phyloP scores from a whole-genome alignment of 768 basidiomycete species.

The Gyrodon lividus region DNA sequence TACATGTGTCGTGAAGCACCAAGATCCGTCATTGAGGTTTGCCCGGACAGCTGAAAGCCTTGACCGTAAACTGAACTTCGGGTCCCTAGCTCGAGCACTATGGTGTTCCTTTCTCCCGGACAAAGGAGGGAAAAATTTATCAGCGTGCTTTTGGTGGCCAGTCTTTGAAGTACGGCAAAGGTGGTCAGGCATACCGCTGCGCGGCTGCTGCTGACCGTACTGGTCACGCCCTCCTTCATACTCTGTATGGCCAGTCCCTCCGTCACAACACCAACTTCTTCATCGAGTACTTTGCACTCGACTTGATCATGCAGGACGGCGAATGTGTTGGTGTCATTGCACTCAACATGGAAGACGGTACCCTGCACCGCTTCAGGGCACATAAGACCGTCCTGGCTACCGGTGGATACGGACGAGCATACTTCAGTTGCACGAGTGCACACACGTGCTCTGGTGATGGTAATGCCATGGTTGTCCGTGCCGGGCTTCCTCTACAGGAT shows the following conservation, averaged over 20 bases:
- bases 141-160: constrained; percentile 99
- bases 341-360: constrained; percentile 99
- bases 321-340: constrained; percentile 99
- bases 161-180: constrained; percentile 94
- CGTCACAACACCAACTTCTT: constrained; percentile 99
- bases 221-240: constrained; percentile 97
- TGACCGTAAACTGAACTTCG: not conserved
- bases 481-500: constrained; percentile 95
- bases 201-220: constrained; percentile 99
- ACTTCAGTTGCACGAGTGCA: constrained; percentile 98
- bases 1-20: constrained; percentile 99
- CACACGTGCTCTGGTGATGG: constrained; percentile 99
- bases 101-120: constrained; percentile 97
- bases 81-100: constrained; percentile 89
- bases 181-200: constrained; percentile 98
- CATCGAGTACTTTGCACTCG: constrained; percentile 99
- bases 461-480: constrained; percentile 97
- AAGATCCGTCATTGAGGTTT: constrained; percentile 85
- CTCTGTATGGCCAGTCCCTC: constrained; percentile 97
- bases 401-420: constrained; percentile 96
- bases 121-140: constrained; percentile 98
- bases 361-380: constrained; percentile 95
- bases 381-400: constrained; percentile 99
- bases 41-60: constrained; percentile 6
- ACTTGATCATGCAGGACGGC: constrained; percentile 97